Evolutionary conservation across 2,329 filamentous ascomycete genomes (phyloP), one percentile per base, ranked within the genome.

Genomic region (Fusarium camptoceras): DNA sequence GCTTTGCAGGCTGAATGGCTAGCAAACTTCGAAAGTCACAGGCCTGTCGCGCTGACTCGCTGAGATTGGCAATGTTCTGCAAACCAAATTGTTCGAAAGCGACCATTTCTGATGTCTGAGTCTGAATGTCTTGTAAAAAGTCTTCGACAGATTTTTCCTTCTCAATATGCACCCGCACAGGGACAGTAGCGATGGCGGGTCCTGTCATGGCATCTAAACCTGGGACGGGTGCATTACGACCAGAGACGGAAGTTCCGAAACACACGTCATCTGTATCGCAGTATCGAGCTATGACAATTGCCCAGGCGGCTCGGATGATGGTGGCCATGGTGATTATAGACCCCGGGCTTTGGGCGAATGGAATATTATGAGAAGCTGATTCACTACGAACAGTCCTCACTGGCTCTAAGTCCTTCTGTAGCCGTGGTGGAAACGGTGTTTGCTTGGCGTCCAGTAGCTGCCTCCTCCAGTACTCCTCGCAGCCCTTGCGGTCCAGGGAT

Each of bases 211-310:
- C 24, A 8, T 46, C 43, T 9, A 46, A 15, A 8, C 43, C 25
- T 30, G 18, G 27, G 16, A 46, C 43, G 3, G 43, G 43, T 14
- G 43, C 43, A 25, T 46, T 46, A 8, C 43, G 27, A 24, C 43
- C 43, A 15, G 43, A 46, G 3, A 46, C 24, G n/a, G 22, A 82
- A 54, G 79, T 77, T 1, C 82, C 83, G 59, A 83, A 83, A 16
- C 81, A 71, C 11, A 83, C 77, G 54, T 83, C 81, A 3, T 78
- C n/a, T 24, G 10, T 18, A 20, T 24, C 43, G 18, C 24, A 46
- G 24, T 28, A 16, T 24, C 43, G 25, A 12, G 18, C 11, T 27
- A 46, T 46, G 9, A 24, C 43, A 15, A 46, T 28, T 46, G 43
- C 22, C 8, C 14, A 46, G 15, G 43, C 24, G 4, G 43, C 43